Base-by-base conservation (phyloP, 441 rosid species). In the Populus trichocarpa region DNA sequence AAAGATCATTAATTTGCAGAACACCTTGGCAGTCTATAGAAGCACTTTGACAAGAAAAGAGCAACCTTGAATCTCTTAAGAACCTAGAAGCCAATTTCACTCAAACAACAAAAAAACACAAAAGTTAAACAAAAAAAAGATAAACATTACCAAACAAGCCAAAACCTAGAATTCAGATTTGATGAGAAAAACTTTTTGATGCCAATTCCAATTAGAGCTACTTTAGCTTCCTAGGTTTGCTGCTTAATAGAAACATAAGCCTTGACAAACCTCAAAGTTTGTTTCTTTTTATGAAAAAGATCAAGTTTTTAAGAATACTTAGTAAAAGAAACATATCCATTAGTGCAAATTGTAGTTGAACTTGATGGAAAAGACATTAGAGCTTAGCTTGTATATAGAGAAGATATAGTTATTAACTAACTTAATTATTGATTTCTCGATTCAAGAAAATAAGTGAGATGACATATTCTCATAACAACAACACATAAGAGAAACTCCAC, bases 161-260 rank as follows among this genome's bases (percentile, higher is more conserved):
- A 33, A 20, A 53, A 67, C 12, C 40, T 28, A 75, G 30, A 77
- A 22, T 64, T 74, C 23, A 32, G 9, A 73, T 26, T 64, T 42
- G 63, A 33, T 30, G 6, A 75, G 75, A 59, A 67, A 32, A 72
- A 25, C 38, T 5, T 5, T 11, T 18, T n/a, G 22, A n/a, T 95
- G 65, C 98, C 99, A 73, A 95, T 95, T 88, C 94, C 84, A 71
- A 95, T 78, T n/a, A 90, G 84, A 25, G 93, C 90, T 32, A 92
- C 92, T 76, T 82, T 85, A 30, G 83, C 78, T 67, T 30, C 32
- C 3, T 30, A 30, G 32, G 32, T 30, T 30, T 30, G 32, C 3
- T 30, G 32, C 32, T 30, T 87, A 76, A 87, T 90, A 72, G 89
- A 86, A 63, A 87, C 87, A 67, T 95, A 93, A 75, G 98, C 96